Evolutionary conservation across 2,329 filamentous ascomycete genomes (phyloP), one percentile per base, ranked within the genome.

Genomic region (Truncatella angustata): DNA sequence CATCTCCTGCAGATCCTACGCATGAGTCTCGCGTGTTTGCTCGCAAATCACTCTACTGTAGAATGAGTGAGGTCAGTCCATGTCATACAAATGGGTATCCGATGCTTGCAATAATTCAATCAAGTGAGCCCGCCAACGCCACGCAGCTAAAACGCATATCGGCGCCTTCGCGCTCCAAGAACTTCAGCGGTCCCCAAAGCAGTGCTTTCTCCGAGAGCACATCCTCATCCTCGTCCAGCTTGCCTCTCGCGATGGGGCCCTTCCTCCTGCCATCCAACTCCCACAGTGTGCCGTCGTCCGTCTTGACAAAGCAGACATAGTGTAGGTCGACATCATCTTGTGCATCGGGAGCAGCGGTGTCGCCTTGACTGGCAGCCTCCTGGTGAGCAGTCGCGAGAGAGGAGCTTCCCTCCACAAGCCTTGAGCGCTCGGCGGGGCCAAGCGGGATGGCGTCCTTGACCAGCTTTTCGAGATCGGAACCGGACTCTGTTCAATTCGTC

Each of bases 231-330:
- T 71, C 70, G 0, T 63, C 74, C 49, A 92, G 67, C 39, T 71
- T 63, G 0, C 86, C 87, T 21, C 80, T 68, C 36, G 72, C 66
- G 26, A 85, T 71, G 6, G 82, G 82, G 0, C 81, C 82, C 67
- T 82, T 84, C 51, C 78, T 65, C 47, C 81, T 71, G 3, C 81
- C 81, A 60, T 85, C 81, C 10, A 85, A 74, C 73, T 85, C 81
- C 79, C 80, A 84, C 34, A 84, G 63, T 11, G 67, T 80, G 51
- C 86, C 86, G 67, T 88, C 84, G 48, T 72, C 72, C 28, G 77
- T 77, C 75, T 92, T 94, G 49, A 94, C 88, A 70, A 97, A 99
- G 65, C 90, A 94, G 43, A 97, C 93, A 68, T 96, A 97, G 74
- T 99, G 94, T 61, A 97, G 77, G 66, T 97, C 93, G n/a, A 96